A percentile compares a stretch with the other conserved stretches of the same genome.
phyloP scores from a whole-genome alignment of 2,329 filamentous ascomycete species.

The Hymenoscyphus fructigenus region DNA sequence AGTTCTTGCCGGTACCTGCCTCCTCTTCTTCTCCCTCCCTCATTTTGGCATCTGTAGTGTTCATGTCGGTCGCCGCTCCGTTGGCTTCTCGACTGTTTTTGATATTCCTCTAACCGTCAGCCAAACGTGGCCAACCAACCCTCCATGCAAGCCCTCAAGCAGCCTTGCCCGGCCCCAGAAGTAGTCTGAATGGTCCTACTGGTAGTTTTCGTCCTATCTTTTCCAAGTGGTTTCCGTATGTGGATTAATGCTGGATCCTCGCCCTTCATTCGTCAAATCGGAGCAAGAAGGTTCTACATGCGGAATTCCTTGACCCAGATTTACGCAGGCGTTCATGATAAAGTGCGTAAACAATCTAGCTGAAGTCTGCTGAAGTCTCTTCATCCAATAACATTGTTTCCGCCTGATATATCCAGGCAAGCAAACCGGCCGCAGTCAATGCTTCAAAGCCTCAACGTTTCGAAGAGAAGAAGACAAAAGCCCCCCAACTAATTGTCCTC shows the following conservation, averaged over 20 bases:
- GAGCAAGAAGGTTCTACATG: slow-evolving; percentile 4
- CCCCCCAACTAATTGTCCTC: slow-evolving; percentile 29
- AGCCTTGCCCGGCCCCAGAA: slow-evolving; percentile 30
- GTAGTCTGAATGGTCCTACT: slow-evolving; percentile 20
- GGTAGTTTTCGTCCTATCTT: slow-evolving; percentile 30
- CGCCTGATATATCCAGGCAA: slow-evolving; percentile 26
- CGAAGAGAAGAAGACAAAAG: slow-evolving; percentile 24
- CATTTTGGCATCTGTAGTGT: slow-evolving; percentile 24
- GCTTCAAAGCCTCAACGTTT: slow-evolving; percentile 28
- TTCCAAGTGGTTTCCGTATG: slow-evolving; percentile 17
- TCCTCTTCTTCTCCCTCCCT: slow-evolving; percentile 22
- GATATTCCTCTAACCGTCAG: slow-evolving; percentile 31
- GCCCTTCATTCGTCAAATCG: slow-evolving; percentile 20
- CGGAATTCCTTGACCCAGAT: background rate
- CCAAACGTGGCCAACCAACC: slow-evolving; percentile 30
- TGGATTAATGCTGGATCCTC: slow-evolving; percentile 11
- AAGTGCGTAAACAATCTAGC: slow-evolving; percentile 25
- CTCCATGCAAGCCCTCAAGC: slow-evolving; percentile 29
- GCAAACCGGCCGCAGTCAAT: slow-evolving; percentile 25
- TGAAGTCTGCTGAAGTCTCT: slow-evolving; percentile 27
- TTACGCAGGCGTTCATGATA: slow-evolving; percentile 24
- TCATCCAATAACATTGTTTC: slow-evolving; percentile 27
- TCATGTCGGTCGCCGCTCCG: slow-evolving; percentile 35
- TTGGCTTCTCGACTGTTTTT: slow-evolving; percentile 22
- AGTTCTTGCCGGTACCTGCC: background rate